Percentiles rank a stretch among this genome's conserved stretches.
phyloP scores from a whole-genome alignment of 179 eudicot genomes.

The Beta macrorhiza region DNA sequence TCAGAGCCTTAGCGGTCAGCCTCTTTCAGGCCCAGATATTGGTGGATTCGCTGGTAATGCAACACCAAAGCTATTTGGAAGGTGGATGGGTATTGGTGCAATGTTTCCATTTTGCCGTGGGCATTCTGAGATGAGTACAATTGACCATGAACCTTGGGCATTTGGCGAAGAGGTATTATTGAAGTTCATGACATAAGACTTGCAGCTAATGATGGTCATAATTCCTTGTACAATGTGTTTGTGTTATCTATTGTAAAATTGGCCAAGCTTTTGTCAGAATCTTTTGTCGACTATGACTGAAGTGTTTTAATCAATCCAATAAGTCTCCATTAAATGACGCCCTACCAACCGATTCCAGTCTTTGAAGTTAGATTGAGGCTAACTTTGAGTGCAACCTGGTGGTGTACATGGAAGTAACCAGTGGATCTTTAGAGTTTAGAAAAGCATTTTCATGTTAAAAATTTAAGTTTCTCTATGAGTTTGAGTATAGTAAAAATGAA shows the following conservation, averaged over 20 bases:
- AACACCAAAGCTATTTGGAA: slow-evolving; percentile 88
- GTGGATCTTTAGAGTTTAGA: background rate
- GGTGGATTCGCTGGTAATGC: slow-evolving; percentile 99
- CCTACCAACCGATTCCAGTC: background rate
- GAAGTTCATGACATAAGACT: background rate
- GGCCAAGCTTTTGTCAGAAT: slow-evolving; percentile 2
- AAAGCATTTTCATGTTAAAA: background rate
- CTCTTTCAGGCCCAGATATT: slow-evolving; percentile 95
- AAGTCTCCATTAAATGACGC: slow-evolving; percentile 4
- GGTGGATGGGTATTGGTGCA: slow-evolving; percentile 98
- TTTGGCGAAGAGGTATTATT: slow-evolving; percentile 83
- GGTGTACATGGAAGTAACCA: background rate
- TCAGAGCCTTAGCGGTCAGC: slow-evolving; percentile 97
- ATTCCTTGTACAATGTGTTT: slow-evolving; percentile 3
- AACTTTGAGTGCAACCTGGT: background rate
- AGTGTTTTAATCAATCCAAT: background rate
- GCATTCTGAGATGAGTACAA: slow-evolving; percentile 71
- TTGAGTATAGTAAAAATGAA: background rate
- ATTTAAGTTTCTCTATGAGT: background rate
- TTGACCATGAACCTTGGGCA: slow-evolving; percentile 97
- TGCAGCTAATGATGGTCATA: background rate
- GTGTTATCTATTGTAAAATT: background rate
- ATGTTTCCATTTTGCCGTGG: slow-evolving; percentile 97
- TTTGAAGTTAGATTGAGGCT: background rate
- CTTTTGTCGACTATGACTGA: background rate